A percentile compares a stretch with the other conserved stretches of the same genome.
These are phyloP conservation scores for Scheffersomyces segobiensis DNA, from an alignment of 1,139 yeast genomes.

Conservation along the genomic window DNA sequence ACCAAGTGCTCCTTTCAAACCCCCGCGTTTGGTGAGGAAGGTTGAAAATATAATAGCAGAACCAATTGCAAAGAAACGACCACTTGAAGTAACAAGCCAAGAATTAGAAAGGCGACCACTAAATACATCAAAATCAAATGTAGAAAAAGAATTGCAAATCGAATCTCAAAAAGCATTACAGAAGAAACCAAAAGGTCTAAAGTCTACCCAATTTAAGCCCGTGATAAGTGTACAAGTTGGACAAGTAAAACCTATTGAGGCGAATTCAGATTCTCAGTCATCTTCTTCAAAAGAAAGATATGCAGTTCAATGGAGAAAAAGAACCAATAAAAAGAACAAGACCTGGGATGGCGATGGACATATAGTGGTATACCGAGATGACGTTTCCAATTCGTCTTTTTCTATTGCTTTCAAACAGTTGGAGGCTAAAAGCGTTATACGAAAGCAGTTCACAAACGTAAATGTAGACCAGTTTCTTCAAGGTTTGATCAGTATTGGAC, in stretches of 20 bases:
- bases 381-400: conserved; percentile 2
- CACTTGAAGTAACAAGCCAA: background rate
- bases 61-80: background rate
- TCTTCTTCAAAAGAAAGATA: conserved; percentile 15
- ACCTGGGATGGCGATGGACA: conserved; percentile 95
- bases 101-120: background rate
- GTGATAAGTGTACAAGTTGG: background rate
- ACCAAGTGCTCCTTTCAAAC: conserved; percentile 37
- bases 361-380: conserved; percentile 21
- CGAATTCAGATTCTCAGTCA: background rate
- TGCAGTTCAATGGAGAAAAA: conserved; percentile 68
- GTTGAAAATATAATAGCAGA: background rate
- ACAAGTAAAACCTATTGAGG: background rate
- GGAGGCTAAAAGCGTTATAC: conserved; percentile 11
- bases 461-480: conserved; percentile 8
- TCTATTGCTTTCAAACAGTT: conserved; percentile 11
- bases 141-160: background rate
- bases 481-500: conserved; percentile 22
- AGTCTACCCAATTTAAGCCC: background rate
- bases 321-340: conserved; percentile 74
- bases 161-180: background rate
- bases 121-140: background rate
- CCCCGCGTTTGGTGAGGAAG: conserved; percentile 27
- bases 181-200: background rate
- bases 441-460: conserved; percentile 6